phyloP scores from a whole-genome alignment of 768 basidiomycete genomes.

The Lactarius tabidus region DNA sequence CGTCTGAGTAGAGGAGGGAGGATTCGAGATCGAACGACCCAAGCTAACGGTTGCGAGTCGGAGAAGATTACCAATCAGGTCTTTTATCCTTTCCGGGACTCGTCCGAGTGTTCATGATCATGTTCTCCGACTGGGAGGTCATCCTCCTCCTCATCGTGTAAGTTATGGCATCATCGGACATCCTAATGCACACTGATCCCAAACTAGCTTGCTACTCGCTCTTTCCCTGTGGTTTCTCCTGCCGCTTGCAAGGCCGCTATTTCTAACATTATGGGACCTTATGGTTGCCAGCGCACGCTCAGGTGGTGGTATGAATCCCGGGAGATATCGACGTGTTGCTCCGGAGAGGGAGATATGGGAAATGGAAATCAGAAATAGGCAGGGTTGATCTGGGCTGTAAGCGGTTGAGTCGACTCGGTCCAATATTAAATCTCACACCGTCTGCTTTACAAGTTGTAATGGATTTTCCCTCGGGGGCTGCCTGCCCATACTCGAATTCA shows the following conservation, averaged over 20 bases:
- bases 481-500: slow-evolving; percentile 1
- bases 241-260: slow-evolving; percentile 55
- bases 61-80: slow-evolving; percentile 9
- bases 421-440: not conserved
- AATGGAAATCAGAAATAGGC: slow-evolving; percentile 45
- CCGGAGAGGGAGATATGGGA: slow-evolving; percentile 57
- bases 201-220: slow-evolving; percentile 39
- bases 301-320: slow-evolving; percentile 27
- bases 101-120: slow-evolving; percentile 2
- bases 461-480: not conserved
- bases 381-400: slow-evolving; percentile 22
- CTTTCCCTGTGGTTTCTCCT: slow-evolving; percentile 63
- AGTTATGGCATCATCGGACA: not conserved
- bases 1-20: not conserved
- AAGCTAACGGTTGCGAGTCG: not conserved
- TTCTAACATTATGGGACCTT: slow-evolving; percentile 42
- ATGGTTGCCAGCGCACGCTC: slow-evolving; percentile 39
- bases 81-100: not conserved
- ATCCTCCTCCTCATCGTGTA: not conserved
- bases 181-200: not conserved
- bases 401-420: slow-evolving; percentile 6
- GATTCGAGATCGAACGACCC: slow-evolving; percentile 3
- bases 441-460: not conserved
- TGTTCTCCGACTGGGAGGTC: not conserved
- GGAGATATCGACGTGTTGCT: slow-evolving; percentile 38